Percentiles rank a stretch among this genome's conserved stretches.
Conservation (phyloP, 2,329 filamentous ascomycete species). For the Chaetomium sp. region DNA sequence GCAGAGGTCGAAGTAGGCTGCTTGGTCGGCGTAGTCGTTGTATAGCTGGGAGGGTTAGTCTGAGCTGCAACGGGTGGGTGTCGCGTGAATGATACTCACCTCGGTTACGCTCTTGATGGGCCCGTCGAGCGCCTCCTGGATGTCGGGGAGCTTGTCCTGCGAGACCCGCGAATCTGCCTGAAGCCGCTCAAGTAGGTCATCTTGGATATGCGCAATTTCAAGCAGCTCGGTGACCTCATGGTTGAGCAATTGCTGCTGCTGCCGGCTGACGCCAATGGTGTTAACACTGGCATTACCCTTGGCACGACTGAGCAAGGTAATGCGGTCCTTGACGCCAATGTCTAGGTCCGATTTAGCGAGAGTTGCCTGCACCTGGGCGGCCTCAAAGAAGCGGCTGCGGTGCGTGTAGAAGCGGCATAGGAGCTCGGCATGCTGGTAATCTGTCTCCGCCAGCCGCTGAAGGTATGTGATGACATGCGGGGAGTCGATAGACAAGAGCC, state of each 20-base stretch:
- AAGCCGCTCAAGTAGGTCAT: slow-evolving; percentile 81
- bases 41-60: slow-evolving; percentile 66
- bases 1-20: slow-evolving; percentile 86
- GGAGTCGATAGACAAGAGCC: slow-evolving; percentile 81
- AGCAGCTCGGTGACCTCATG: slow-evolving; percentile 84
- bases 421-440: slow-evolving; percentile 80
- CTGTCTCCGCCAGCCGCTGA: slow-evolving; percentile 69
- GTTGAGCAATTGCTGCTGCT: slow-evolving; percentile 80
- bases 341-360: slow-evolving; percentile 82
- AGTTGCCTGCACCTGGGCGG: slow-evolving; percentile 80
- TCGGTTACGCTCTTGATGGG: slow-evolving; percentile 74
- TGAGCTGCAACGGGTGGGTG: not conserved
- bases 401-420: slow-evolving; percentile 92
- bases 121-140: slow-evolving; percentile 73
- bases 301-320: slow-evolving; percentile 85
- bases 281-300: slow-evolving; percentile 89
- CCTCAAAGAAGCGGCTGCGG: slow-evolving; percentile 79
- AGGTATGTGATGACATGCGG: slow-evolving; percentile 86
- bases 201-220: slow-evolving; percentile 92
- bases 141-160: slow-evolving; percentile 62
- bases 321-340: slow-evolving; percentile 79
- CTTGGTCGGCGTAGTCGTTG: slow-evolving; percentile 87
- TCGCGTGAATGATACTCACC: slow-evolving; percentile 54
- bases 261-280: slow-evolving; percentile 73
- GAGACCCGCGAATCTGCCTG: slow-evolving; percentile 71